A percentile compares a stretch with the other conserved stretches of the same genome.
phyloP scores from a whole-genome alignment of 441 rosid genomes.

The Jatropha podagrica region DNA sequence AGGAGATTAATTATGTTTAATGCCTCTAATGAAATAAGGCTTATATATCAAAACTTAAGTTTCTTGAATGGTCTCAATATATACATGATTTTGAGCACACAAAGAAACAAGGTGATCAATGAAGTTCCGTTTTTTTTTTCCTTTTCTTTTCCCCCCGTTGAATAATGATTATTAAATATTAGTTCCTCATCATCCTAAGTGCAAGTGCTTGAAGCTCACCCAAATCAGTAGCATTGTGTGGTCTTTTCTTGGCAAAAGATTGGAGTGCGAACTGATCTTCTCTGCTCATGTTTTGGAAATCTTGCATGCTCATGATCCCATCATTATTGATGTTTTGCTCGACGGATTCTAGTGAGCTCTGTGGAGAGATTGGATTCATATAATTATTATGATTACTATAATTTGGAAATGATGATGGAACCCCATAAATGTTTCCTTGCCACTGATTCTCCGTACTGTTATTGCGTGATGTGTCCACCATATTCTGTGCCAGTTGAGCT shows the following conservation, averaged over 20 bases:
- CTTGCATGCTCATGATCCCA: slow-evolving; percentile 35
- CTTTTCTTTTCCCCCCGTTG: not conserved
- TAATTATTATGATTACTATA: slow-evolving; percentile 3
- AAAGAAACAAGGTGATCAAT: slow-evolving; percentile 6
- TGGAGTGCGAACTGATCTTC: slow-evolving; percentile 44
- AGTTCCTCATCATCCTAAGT: slow-evolving; percentile 79
- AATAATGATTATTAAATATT: slow-evolving; percentile 2
- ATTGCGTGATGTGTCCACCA: slow-evolving; percentile 30
- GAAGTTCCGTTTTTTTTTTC: no score
- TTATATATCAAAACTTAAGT: slow-evolving; percentile 20
- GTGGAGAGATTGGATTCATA: slow-evolving; percentile 62
- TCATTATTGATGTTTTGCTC: slow-evolving; percentile 30
- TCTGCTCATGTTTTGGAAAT: slow-evolving; percentile 40
- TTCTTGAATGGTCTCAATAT: slow-evolving; percentile 23
- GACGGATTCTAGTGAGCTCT: slow-evolving; percentile 64
- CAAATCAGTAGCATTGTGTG: slow-evolving; percentile 42
- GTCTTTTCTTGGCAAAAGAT: slow-evolving; percentile 55
- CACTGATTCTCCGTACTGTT: slow-evolving; percentile 33
- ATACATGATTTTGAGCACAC: slow-evolving; percentile 22
- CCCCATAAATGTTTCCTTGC: slow-evolving; percentile 33
- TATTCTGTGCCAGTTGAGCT: slow-evolving; percentile 57
- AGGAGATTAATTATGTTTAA: not conserved
- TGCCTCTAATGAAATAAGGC: not conserved
- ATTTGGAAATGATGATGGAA: slow-evolving; percentile 27
- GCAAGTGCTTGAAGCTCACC: slow-evolving; percentile 96